These are phyloP conservation scores for Entophlyctis helioformis DNA, from an alignment of 192 early-diverging fungal species.

Conservation along the genomic window DNA sequence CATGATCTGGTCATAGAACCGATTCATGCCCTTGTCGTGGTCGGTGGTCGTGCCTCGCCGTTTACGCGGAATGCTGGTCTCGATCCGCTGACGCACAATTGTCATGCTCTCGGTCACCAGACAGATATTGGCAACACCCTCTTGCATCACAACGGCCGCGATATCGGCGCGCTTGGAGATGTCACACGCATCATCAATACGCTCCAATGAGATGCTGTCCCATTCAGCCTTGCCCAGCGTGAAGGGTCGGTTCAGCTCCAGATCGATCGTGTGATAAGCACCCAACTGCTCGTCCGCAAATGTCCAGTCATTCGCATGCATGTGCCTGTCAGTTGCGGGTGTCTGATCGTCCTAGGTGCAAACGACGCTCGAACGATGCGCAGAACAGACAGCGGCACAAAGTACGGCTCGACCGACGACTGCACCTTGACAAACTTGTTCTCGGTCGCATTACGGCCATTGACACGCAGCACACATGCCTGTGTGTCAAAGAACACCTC, in stretches of 20 bases:
- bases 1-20: slow-evolving; percentile 88
- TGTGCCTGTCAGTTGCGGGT: too few species aligned
- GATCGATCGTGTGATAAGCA: slow-evolving; percentile 86
- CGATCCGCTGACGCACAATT: slow-evolving; percentile 84
- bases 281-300: too few species aligned
- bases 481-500: slow-evolving; percentile 85
- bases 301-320: too few species aligned
- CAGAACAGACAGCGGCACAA: too few species aligned
- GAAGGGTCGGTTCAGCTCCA: slow-evolving; percentile 82
- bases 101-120: slow-evolving; percentile 93
- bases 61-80: slow-evolving; percentile 83
- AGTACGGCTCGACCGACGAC: too few species aligned
- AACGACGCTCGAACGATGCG: too few species aligned
- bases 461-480: slow-evolving; percentile 72
- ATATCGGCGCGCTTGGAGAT: slow-evolving; percentile 81
- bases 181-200: slow-evolving; percentile 82
- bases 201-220: slow-evolving; percentile 86
- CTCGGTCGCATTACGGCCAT: slow-evolving; percentile 74
- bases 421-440: slow-evolving; percentile 83
- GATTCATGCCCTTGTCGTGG: slow-evolving; percentile 65
- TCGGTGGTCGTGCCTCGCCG: slow-evolving; percentile 78
- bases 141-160: slow-evolving; percentile 72
- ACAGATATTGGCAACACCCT: slow-evolving; percentile 84
- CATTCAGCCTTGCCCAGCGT: slow-evolving; percentile 81
- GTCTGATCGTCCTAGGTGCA: too few species aligned